These are phyloP conservation scores for Tolypocladium inflatum DNA, from an alignment of 2,329 filamentous ascomycete genomes.

Conservation along the genomic window DNA sequence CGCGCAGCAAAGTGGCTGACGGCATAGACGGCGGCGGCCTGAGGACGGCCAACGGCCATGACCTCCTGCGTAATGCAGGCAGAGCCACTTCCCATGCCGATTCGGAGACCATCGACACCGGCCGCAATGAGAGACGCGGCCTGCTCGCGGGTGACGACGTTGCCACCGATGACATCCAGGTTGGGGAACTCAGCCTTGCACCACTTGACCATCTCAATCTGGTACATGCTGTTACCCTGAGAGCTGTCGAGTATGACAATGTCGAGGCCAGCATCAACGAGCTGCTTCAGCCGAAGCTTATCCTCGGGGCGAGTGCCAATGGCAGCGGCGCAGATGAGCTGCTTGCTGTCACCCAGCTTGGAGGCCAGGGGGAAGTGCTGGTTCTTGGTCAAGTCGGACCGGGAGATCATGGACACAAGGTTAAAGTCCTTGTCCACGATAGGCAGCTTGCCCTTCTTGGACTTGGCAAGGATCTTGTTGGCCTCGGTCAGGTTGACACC, in stretches of 20 bases:
- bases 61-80: conserved; percentile 99
- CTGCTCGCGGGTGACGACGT: conserved; percentile 96
- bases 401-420: conserved; percentile 83
- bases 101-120: conserved; percentile 90
- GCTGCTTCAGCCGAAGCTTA: conserved; percentile 72
- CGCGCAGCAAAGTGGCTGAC: conserved; percentile 82
- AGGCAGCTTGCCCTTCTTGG: conserved; percentile 97
- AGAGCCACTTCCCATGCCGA: conserved; percentile 97
- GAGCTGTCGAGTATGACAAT: conserved; percentile 93
- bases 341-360: conserved; percentile 93
- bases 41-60: conserved; percentile 95
- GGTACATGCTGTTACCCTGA: conserved; percentile 97
- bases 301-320: conserved; percentile 94
- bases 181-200: conserved; percentile 78
- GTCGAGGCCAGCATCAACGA: conserved; percentile 91
- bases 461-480: conserved; percentile 86
- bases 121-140: conserved; percentile 86
- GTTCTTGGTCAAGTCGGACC: conserved; percentile 98
- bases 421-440: conserved; percentile 80
- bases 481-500: conserved; percentile 81
- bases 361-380: conserved; percentile 93
- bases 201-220: conserved; percentile 97
- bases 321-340: conserved; percentile 89
- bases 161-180: conserved; percentile 94
- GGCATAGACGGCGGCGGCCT: conserved; percentile 85